Percentiles rank a stretch among this genome's conserved stretches.
Conservation (phyloP, 306 rosid genomes). For the Fagus sylvatica region DNA sequence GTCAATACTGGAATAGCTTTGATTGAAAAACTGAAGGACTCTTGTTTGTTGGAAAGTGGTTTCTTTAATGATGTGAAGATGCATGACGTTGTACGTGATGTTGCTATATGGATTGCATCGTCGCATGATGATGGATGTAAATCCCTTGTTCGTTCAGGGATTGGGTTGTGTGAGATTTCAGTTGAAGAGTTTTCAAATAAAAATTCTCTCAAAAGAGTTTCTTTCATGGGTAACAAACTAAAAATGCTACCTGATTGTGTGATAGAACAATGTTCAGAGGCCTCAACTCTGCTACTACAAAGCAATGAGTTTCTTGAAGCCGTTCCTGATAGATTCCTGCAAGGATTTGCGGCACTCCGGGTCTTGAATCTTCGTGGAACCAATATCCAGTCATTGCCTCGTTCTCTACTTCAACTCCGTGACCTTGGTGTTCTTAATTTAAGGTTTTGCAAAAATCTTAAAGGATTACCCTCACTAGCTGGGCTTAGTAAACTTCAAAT, state of each 20-base stretch:
- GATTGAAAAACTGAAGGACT: not conserved
- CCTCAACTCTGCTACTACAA: slow-evolving; percentile 16
- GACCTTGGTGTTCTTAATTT: slow-evolving; percentile 21
- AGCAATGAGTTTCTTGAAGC: too few relatives aligned
- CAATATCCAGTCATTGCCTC: slow-evolving; percentile 1
- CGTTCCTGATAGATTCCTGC: slow-evolving; percentile 12
- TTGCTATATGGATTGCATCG: slow-evolving; percentile 1
- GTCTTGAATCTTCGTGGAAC: slow-evolving; percentile 15
- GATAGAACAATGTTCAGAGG: slow-evolving; percentile 3
- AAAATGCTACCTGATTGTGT: not conserved
- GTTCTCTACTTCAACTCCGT: slow-evolving; percentile 1
- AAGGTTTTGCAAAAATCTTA: slow-evolving; percentile 6
- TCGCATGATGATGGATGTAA: not conserved
- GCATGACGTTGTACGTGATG: not conserved
- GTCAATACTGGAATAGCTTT: not conserved
- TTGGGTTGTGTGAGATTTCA: slow-evolving; percentile 10
- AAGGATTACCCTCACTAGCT: slow-evolving; percentile 7
- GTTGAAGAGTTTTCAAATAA: not conserved
- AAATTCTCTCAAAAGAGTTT: slow-evolving; percentile 9
- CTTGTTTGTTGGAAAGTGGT: slow-evolving; percentile 7
- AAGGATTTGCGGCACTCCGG: slow-evolving; percentile 11
- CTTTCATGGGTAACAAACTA: slow-evolving; percentile 18
- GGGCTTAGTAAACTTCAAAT: slow-evolving; percentile 18
- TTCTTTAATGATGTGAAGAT: too few relatives aligned
- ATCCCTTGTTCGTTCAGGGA: slow-evolving; percentile 18